Evolutionary conservation across 495 filamentous ascomycete species (phyloP), one percentile per base, ranked within the genome.

Genomic region (Penicillium canescens): DNA sequence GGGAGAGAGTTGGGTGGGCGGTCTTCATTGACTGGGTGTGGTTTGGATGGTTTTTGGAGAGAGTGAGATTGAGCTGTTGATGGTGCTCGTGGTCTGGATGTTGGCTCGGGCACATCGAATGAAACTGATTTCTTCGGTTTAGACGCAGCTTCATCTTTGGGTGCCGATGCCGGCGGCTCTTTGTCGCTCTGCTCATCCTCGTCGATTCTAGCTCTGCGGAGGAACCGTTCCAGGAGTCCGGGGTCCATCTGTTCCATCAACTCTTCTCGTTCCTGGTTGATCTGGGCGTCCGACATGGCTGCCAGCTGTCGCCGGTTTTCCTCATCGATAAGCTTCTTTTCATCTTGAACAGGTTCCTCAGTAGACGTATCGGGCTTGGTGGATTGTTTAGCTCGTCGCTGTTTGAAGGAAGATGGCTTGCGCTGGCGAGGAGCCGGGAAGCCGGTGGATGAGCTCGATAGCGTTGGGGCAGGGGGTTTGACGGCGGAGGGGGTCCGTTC

Each of bases 381-480:
- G 28, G 50, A 12, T 31, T 61, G 54, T 18, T 63, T 49, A 26
- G 78, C 74, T 53, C 79, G 76, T 59, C 82, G 83, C 63, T 90
- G 84, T 60, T 90, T 92, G 78, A 96, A 96, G 26, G 86, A 80
- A 6, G 91, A 95, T 0, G 75, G 62, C 37, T 79, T 73, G 37
- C 93, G 86, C 61, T 87, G 92, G 63, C 88, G 92, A 72, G 89
- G 92, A 39, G 82, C 82, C 23, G 94, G 94, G 56, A 97, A 98
- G 1, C 93, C 94, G n/a, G 79, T 85, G 5, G 80, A 63, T 20
- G 82, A 51, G 4, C 57, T 51, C n/a, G 82, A 81, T 14, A 81
- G 68, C 46, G 75, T 81, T 10, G 87, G 84, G 42, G 78, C 76
- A 6, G 91, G 89, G 40, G 78, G 81, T 1, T 80, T 67, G 12